Conservation (phyloP, 202 grass and related monocot species). For the Setaria viridis region DNA sequence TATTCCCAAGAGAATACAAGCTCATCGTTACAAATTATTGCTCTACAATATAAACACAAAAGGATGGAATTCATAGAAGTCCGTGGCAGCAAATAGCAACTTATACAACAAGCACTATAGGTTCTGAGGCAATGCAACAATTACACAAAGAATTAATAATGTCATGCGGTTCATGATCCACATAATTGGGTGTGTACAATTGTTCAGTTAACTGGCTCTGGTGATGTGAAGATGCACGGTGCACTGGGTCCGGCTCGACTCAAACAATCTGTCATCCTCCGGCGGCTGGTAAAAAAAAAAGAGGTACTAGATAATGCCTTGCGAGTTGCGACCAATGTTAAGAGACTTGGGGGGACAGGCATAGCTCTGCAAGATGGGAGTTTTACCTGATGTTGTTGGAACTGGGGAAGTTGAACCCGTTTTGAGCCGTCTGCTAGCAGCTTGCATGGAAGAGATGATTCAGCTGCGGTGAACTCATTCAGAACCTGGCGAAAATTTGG, state of each 20-base stretch:
- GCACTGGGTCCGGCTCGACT: constrained; percentile 48
- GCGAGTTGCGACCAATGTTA: background rate
- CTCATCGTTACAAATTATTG: constrained; percentile 35
- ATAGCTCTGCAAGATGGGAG: background rate
- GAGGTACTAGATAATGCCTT: constrained; percentile 24
- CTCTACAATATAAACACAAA: constrained; percentile 6
- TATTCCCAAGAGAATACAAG: background rate
- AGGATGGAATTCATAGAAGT: constrained; percentile 3
- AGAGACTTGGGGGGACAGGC: background rate
- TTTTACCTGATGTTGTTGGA: constrained; percentile 43
- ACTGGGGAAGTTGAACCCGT: constrained; percentile 72
- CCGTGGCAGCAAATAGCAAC: constrained; percentile 37
- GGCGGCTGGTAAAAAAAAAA: constrained; percentile 50
- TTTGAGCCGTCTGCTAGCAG: constrained; percentile 86
- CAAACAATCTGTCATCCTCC: constrained; percentile 57
- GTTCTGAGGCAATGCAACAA: constrained; percentile 23
- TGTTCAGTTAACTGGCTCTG: constrained; percentile 31
- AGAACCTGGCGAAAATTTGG: constrained; percentile 77
- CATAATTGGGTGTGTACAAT: constrained; percentile 41
- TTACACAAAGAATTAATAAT: constrained; percentile 43
- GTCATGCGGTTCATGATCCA: constrained; percentile 31
- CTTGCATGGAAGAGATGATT: constrained; percentile 71
- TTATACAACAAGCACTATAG: constrained; percentile 44
- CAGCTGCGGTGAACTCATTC: constrained; percentile 88
- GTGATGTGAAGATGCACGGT: constrained; percentile 52